phyloP scores from a whole-genome alignment of 768 basidiomycete species.

The Botryobasidium botryosum region DNA sequence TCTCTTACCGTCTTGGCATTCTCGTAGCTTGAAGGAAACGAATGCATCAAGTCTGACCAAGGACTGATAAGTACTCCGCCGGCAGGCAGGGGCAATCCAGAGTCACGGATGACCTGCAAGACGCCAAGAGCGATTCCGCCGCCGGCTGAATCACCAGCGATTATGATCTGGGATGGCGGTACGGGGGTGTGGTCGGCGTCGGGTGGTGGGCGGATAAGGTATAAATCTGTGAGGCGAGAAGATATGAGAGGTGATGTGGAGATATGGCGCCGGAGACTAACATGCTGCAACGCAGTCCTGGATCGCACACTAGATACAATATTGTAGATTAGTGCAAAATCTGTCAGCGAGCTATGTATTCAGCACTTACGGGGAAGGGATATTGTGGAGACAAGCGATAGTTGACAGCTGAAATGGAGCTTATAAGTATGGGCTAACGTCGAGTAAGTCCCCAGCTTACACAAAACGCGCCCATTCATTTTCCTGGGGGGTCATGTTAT shows the following conservation, averaged over 20 bases:
- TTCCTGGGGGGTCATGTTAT: slow-evolving; percentile 71
- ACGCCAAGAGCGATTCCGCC: slow-evolving; percentile 74
- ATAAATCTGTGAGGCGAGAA: slow-evolving; percentile 41
- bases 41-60: slow-evolving; percentile 91
- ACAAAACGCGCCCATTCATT: slow-evolving; percentile 76
- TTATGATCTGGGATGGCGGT: slow-evolving; percentile 61
- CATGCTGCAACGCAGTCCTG: slow-evolving; percentile 84
- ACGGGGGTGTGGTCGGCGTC: slow-evolving; percentile 64
- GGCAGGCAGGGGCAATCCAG: slow-evolving; percentile 63
- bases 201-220: slow-evolving; percentile 73
- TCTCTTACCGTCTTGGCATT: slow-evolving; percentile 65
- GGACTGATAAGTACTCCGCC: slow-evolving; percentile 85
- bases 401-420: slow-evolving; percentile 21
- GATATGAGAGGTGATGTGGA: not conserved
- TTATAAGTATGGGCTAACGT: slow-evolving; percentile 28
- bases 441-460: slow-evolving; percentile 22
- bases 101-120: slow-evolving; percentile 58
- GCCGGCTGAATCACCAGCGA: slow-evolving; percentile 88
- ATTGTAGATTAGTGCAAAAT: no score
- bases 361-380: slow-evolving; percentile 63
- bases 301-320: slow-evolving; percentile 37
- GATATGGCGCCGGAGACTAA: slow-evolving; percentile 21
- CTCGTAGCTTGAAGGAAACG: slow-evolving; percentile 71
- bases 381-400: slow-evolving; percentile 84
- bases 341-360: not conserved